A percentile compares a stretch with the other conserved stretches of the same genome.
Evolutionary conservation across 768 basidiomycete species (phyloP).

Genomic region (Cystobasidiopsis lactophilus): DNA sequence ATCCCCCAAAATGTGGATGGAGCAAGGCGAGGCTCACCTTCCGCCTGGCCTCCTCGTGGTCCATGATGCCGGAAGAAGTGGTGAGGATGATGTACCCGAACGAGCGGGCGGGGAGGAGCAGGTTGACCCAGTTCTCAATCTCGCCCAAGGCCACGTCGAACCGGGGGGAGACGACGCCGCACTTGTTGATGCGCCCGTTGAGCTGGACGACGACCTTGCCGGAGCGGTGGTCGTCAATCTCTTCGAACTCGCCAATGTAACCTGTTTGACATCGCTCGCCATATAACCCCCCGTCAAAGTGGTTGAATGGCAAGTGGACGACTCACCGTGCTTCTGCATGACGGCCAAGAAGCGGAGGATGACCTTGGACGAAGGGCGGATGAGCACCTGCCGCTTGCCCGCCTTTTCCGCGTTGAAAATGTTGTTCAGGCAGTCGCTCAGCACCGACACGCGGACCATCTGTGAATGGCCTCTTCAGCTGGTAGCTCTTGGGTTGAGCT

Average conservation of each 20-base stretch:
- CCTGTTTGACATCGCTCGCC: slow-evolving; percentile 31
- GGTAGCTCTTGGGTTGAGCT: not conserved
- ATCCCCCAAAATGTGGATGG: no score
- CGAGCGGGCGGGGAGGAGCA: slow-evolving; percentile 81
- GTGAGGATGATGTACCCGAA: slow-evolving; percentile 95
- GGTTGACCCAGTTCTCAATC: slow-evolving; percentile 92
- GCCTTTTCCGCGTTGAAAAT: slow-evolving; percentile 99
- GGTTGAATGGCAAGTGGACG: no score
- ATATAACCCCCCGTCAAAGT: not conserved
- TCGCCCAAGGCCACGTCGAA: slow-evolving; percentile 86
- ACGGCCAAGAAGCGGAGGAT: slow-evolving; percentile 92
- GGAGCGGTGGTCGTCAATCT: slow-evolving; percentile 94
- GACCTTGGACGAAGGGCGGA: slow-evolving; percentile 94
- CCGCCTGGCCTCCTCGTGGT: slow-evolving; percentile 95
- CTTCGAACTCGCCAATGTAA: slow-evolving; percentile 53
- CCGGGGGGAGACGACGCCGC: slow-evolving; percentile 81
- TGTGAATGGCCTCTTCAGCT: not conserved
- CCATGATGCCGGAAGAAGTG: slow-evolving; percentile 91
- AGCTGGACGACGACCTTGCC: slow-evolving; percentile 97
- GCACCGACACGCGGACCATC: slow-evolving; percentile 46
- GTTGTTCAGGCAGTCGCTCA: slow-evolving; percentile 70
- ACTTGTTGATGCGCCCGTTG: slow-evolving; percentile 95
- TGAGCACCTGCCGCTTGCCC: slow-evolving; percentile 96
- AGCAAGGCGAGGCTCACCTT: slow-evolving; percentile 51
- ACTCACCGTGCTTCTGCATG: slow-evolving; percentile 93